A percentile compares a stretch with the other conserved stretches of the same genome.
phyloP scores from a whole-genome alignment of 768 basidiomycete genomes.

The Cystofilobasidium macerans region DNA sequence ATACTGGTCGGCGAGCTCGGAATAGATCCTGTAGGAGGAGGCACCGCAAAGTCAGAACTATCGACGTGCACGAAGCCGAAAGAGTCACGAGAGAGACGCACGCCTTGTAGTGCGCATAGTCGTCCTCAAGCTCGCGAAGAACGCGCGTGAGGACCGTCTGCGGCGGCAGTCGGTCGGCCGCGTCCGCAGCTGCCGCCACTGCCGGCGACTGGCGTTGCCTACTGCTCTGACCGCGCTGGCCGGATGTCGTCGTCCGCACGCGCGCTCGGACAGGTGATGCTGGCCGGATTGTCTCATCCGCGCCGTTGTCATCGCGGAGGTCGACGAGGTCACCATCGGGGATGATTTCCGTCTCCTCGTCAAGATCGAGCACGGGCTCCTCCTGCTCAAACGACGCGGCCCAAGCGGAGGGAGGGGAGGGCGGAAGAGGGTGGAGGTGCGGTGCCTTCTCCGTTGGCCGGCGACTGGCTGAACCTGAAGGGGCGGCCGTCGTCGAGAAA shows the following conservation, averaged over 20 bases:
- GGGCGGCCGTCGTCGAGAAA: neutral
- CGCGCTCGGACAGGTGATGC: neutral
- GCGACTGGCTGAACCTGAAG: neutral
- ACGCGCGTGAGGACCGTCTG: conserved; percentile 79
- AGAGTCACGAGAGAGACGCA: conserved; percentile 40
- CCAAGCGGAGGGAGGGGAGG: conserved; percentile 12
- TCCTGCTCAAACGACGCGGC: conserved; percentile 9
- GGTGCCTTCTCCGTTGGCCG: neutral
- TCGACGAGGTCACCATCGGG: neutral
- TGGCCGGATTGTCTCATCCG: neutral
- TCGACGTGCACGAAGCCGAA: neutral
- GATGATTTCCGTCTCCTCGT: neutral
- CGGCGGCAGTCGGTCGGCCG: conserved; percentile 49
- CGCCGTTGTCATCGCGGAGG: neutral
- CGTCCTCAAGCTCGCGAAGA: conserved; percentile 79
- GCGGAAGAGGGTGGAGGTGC: neutral
- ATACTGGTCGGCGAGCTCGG: conserved; percentile 86
- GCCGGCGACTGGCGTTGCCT: neutral
- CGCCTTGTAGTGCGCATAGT: conserved; percentile 91
- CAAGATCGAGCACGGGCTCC: conserved; percentile 14
- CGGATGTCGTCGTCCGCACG: neutral
- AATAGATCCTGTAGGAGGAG: conserved; percentile 56
- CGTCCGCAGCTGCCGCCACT: conserved; percentile 24
- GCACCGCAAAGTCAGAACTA: neutral
- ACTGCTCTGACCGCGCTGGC: neutral